These are phyloP conservation scores for Aspergillus luchuensis DNA, from an alignment of 2,329 filamentous ascomycete genomes.

Conservation along the genomic window DNA sequence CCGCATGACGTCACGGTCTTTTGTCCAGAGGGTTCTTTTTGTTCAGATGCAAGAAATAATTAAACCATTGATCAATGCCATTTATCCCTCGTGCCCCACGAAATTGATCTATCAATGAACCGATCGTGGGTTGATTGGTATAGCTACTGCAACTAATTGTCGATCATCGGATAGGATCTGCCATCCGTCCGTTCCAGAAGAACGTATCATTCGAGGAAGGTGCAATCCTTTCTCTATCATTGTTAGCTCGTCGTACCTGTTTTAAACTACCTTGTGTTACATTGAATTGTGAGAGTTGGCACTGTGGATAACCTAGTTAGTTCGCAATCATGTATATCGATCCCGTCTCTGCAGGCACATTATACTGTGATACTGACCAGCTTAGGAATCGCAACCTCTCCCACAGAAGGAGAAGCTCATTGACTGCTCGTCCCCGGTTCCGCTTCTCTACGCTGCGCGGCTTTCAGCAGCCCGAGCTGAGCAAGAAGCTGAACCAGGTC, in stretches of 20 bases:
- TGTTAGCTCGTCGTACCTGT: background rate
- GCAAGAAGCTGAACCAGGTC: conserved; percentile 82
- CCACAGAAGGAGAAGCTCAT: conserved; percentile 39
- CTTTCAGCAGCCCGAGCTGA: conserved; percentile 81
- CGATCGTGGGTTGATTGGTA: background rate
- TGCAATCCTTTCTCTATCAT: conserved; percentile 7
- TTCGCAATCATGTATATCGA: conserved; percentile 17
- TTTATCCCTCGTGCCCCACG: background rate
- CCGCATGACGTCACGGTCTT: conserved; percentile 36
- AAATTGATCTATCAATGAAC: background rate
- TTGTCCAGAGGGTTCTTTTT: background rate
- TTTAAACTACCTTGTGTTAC: background rate
- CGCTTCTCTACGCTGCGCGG: conserved; percentile 84
- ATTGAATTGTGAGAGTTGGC: background rate
- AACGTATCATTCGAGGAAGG: conserved; percentile 16
- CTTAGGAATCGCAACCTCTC: conserved; percentile 48
- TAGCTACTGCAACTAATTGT: background rate
- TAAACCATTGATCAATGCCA: background rate
- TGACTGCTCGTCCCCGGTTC: conserved; percentile 64
- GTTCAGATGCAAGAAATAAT: background rate
- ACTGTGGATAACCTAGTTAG: background rate
- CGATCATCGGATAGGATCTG: background rate
- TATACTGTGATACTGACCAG: background rate
- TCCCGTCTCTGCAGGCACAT: background rate
- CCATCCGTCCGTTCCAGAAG: background rate